Base-by-base conservation (phyloP, 2,329 filamentous ascomycete species). In the Stylonectria norvegica region DNA sequence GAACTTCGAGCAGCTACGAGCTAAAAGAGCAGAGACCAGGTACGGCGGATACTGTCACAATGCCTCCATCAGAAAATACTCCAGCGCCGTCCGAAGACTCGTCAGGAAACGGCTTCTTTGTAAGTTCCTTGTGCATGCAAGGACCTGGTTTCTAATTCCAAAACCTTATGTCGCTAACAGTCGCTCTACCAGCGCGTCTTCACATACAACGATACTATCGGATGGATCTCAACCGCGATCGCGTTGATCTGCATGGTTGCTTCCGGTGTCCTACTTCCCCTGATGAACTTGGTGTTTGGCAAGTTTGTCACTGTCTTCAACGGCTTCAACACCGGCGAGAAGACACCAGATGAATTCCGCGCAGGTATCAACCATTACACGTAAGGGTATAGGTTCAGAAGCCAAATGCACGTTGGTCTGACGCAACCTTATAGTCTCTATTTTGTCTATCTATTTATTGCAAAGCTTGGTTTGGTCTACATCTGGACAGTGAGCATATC, bases 401-500 rank as follows among this genome's bases (percentile, higher is more conserved):
- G 16, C 5, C 16, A 17, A 14, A 9, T 8, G 7, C 8, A 30
- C 9, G 28, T 9, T 32, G 14, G 17, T 19, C 30, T 18, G 19
- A 19, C 30, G 6, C 5, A 14, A 5, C 9, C 19, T 5, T 7
- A 5, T 16, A 32, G 30, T 5, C 18, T 51, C 1, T 51, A 48
- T 45, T 51, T 51, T 20, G 30, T 47, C 14, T 51, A 51, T 33
- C 42, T 51, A 4, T 51, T 51, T 10, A 22, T 51, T 0, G 48
- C 38, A 5, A 51, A 45, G 6, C 33, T 51, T 3, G 44, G 38
- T 3, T 32, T 56, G 5, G 31, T 34, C 5, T 51, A 51, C 9
- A 1, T 51, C 4, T 45, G 34, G 4, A 51, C 47, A 0, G 14
- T 40, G 15, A 30, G 27, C 14, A 9, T 30, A 25, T 25, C 22